Conservation (phyloP, 371 early-diverging fungal species). For the Mortierella sp. region DNA sequence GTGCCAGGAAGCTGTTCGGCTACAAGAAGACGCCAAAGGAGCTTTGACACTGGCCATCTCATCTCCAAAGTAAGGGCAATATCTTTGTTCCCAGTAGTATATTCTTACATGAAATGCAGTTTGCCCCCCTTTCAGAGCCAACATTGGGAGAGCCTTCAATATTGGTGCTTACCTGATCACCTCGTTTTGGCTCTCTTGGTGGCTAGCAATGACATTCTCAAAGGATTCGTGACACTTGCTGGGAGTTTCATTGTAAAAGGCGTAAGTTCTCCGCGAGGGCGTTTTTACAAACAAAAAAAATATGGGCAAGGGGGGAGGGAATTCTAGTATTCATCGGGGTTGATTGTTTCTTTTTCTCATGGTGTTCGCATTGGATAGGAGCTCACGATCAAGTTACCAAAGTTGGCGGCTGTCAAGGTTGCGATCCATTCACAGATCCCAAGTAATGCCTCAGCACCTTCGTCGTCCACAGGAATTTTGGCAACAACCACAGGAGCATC, state of each 20-base stretch:
- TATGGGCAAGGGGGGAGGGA: too few relatives aligned
- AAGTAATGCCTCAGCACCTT: constrained; percentile 3
- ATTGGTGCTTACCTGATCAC: background rate
- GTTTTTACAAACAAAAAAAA: too few relatives aligned
- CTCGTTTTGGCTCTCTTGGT: background rate
- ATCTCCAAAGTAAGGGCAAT: constrained; percentile 25
- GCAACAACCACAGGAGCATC: background rate
- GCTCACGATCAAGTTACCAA: constrained; percentile 42
- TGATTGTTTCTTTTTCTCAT: too few relatives aligned
- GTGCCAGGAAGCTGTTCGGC: constrained; percentile 41
- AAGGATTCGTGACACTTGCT: constrained; percentile 45
- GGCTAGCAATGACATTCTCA: constrained; percentile 40
- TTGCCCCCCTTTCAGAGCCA: background rate
- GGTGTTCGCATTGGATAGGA: constrained; percentile 17
- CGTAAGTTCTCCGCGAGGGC: constrained; percentile 28
- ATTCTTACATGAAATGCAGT: too few relatives aligned
- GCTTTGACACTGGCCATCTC: constrained; percentile 47
- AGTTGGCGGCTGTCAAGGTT: constrained; percentile 37
- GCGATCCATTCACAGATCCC: constrained; percentile 43
- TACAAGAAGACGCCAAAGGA: constrained; percentile 50
- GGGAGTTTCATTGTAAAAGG: constrained; percentile 51
- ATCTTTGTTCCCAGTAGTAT: background rate
- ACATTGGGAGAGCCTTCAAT: background rate
- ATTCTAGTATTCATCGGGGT: too few relatives aligned
- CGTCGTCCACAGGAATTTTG: background rate